Evolutionary conservation across 305 asterid genomes (phyloP).

Genomic region (Fraxinus floribunda): DNA sequence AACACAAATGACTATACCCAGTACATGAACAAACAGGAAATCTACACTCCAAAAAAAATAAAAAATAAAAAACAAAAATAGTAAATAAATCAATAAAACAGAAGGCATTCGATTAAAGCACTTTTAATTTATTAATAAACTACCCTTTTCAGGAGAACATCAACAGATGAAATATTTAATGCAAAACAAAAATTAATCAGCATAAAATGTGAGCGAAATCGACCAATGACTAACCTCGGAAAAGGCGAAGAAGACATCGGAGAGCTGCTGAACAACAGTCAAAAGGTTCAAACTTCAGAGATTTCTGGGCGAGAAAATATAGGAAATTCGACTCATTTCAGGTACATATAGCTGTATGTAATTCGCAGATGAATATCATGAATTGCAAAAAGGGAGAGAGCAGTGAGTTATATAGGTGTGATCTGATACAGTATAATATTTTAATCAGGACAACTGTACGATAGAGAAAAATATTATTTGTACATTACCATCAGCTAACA

Average conservation of each 20-base stretch:
- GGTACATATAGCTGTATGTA: neutral
- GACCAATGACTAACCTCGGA: neutral
- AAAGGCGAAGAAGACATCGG: slow-evolving; percentile 6
- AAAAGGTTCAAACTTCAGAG: neutral
- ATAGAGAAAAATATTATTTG: neutral
- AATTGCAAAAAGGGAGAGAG: neutral
- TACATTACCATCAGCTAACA: neutral
- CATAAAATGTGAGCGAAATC: slow-evolving; percentile 2
- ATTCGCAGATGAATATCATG: neutral
- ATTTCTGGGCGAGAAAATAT: neutral
- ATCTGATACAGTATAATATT: neutral
- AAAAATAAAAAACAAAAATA: neutral
- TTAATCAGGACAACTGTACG: neutral
- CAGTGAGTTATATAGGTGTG: neutral
- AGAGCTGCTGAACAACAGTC: neutral
- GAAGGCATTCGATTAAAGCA: neutral
- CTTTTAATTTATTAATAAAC: neutral
- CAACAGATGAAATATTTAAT: neutral
- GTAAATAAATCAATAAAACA: neutral
- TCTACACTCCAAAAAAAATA: neutral
- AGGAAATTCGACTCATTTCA: neutral
- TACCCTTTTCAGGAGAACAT: neutral
- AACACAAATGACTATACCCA: neutral
- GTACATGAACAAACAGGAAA: neutral
- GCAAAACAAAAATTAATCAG: neutral